Conservation (phyloP, 2,329 filamentous ascomycete genomes). For the Neocatenulostroma microsporum region DNA sequence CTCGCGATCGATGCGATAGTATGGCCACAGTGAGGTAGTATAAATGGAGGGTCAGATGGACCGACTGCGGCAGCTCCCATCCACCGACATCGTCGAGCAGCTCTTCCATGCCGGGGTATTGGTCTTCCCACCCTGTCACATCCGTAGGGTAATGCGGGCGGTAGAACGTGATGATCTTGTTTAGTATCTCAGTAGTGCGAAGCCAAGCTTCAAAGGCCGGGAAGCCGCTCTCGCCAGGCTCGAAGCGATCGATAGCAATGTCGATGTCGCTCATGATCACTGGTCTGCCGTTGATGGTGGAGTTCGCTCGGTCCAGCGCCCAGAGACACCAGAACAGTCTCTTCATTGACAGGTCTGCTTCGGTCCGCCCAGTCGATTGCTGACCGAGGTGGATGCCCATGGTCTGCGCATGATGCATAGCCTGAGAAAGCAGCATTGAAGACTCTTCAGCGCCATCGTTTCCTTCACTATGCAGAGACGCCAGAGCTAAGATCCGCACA, state of each 20-base stretch:
- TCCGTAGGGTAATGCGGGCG: slow-evolving; percentile 35
- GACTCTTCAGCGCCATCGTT: slow-evolving; percentile 41
- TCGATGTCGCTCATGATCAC: slow-evolving; percentile 43
- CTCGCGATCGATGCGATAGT: slow-evolving; percentile 46
- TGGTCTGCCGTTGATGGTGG: slow-evolving; percentile 41
- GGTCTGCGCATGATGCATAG: slow-evolving; percentile 44
- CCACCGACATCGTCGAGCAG: slow-evolving; percentile 33
- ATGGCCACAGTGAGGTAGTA: slow-evolving; percentile 52
- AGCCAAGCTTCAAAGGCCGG: slow-evolving; percentile 44
- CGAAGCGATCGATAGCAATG: slow-evolving; percentile 37
- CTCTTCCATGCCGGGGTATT: slow-evolving; percentile 40
- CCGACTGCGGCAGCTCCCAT: slow-evolving; percentile 32
- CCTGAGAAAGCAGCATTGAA: slow-evolving; percentile 41
- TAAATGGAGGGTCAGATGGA: slow-evolving; percentile 44
- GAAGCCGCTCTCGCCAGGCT: slow-evolving; percentile 36
- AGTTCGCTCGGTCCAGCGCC: slow-evolving; percentile 43
- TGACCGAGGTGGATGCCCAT: slow-evolving; percentile 40
- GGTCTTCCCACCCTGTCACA: slow-evolving; percentile 41
- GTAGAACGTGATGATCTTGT: slow-evolving; percentile 43
- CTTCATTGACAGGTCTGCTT: slow-evolving; percentile 31
- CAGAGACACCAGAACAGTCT: slow-evolving; percentile 45
- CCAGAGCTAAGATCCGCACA: slow-evolving; percentile 40
- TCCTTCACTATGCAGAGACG: slow-evolving; percentile 42
- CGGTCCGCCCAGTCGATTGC: slow-evolving; percentile 13
- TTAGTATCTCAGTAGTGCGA: slow-evolving; percentile 37